Evolutionary conservation across 2,329 filamentous ascomycete species (phyloP).

Genomic region (Aspergillus caelatus): DNA sequence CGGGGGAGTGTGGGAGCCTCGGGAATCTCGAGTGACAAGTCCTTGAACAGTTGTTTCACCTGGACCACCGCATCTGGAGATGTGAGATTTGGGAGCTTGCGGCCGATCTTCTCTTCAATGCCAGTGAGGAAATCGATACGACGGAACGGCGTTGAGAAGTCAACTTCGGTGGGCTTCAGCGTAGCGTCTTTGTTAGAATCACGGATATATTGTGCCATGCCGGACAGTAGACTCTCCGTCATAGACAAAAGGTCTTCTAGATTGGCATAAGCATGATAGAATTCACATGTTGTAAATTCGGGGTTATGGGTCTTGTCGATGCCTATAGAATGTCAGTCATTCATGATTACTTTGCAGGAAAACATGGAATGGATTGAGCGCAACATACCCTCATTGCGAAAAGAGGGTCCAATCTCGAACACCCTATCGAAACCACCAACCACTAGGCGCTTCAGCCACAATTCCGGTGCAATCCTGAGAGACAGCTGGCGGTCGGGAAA

Average conservation of each 20-base stretch:
- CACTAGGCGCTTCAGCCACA: constrained; percentile 91
- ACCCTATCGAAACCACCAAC: constrained; percentile 85
- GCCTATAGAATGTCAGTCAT: constrained; percentile 38
- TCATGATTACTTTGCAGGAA: neutral
- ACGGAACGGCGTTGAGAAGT: constrained; percentile 63
- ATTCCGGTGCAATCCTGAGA: constrained; percentile 86
- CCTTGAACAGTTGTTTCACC: constrained; percentile 58
- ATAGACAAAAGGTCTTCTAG: constrained; percentile 72
- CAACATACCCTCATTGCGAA: constrained; percentile 79
- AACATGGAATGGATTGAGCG: neutral
- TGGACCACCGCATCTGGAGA: constrained; percentile 59
- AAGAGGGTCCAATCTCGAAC: constrained; percentile 90
- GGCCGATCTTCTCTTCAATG: constrained; percentile 69
- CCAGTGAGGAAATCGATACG: constrained; percentile 80
- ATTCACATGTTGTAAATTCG: constrained; percentile 97
- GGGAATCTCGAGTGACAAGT: constrained; percentile 54
- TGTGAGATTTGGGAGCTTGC: constrained; percentile 66
- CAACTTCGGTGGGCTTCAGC: constrained; percentile 52
- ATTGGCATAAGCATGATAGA: constrained; percentile 84
- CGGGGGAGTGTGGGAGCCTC: constrained; percentile 61
- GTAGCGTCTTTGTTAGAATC: constrained; percentile 47
- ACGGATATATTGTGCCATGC: constrained; percentile 58
- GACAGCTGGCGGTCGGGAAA: constrained; percentile 72
- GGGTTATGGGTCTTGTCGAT: constrained; percentile 91
- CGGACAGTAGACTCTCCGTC: constrained; percentile 72